These are phyloP conservation scores for Darksidea phi DNA, from an alignment of 495 filamentous ascomycete species.

Conservation along the genomic window DNA sequence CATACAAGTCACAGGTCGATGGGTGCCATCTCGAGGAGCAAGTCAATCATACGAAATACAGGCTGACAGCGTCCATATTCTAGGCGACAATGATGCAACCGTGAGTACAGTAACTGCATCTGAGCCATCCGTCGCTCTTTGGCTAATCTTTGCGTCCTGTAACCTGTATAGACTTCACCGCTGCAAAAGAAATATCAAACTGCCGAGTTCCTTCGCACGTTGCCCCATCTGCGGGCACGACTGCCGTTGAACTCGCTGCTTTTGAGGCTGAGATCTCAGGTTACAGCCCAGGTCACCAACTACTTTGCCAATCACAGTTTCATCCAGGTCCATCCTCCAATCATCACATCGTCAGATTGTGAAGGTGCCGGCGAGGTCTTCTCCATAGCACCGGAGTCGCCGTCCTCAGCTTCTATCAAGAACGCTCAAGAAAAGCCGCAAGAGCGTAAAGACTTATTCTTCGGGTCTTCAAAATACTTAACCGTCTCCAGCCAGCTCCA, in stretches of 20 bases:
- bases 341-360: constrained; percentile 96
- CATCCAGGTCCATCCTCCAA: constrained; percentile 84
- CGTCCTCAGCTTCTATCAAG: constrained; percentile 3
- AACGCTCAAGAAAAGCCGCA: constrained; percentile 35
- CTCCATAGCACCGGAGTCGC: constrained; percentile 52
- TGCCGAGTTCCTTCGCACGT: constrained; percentile 79
- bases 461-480: constrained; percentile 86
- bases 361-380: constrained; percentile 98
- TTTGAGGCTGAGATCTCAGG: constrained; percentile 79
- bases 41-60: constrained; percentile 79
- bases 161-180: constrained; percentile 66
- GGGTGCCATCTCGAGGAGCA: constrained; percentile 70
- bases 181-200: constrained; percentile 94
- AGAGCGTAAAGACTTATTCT: constrained; percentile 56
- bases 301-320: constrained; percentile 72
- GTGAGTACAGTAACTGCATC: constrained; percentile 51
- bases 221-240: constrained; percentile 86
- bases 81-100: constrained; percentile 75
- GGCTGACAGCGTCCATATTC: constrained; percentile 61
- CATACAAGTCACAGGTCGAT: constrained; percentile 74
- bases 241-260: constrained; percentile 77
- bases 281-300: constrained; percentile 66
- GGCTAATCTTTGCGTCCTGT: constrained; percentile 22
- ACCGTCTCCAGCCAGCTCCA: constrained; percentile 95
- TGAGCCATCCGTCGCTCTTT: constrained; percentile 26